Conservation (phyloP, 2,329 filamentous ascomycete species). For the Myriangium duriaei region DNA sequence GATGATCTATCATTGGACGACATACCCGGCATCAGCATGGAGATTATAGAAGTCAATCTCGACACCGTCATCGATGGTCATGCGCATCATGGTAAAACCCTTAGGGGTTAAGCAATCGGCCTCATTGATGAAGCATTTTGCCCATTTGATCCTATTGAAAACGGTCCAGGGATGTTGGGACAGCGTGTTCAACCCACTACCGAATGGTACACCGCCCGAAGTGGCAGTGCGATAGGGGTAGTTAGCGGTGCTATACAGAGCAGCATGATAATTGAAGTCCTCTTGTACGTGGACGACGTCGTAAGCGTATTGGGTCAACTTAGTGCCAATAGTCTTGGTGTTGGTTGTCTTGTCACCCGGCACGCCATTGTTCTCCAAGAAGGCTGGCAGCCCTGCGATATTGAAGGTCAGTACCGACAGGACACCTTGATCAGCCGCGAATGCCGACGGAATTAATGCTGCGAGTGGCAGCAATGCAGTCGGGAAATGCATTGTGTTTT, state of each 20-base stretch:
- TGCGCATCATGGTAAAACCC: constrained; percentile 56
- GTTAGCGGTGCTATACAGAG: constrained; percentile 47
- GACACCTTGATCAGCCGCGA: too few species aligned
- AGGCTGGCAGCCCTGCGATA: constrained; percentile 45
- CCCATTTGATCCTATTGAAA: constrained; percentile 48
- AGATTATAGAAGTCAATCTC: constrained; percentile 55
- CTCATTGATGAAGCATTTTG: constrained; percentile 42
- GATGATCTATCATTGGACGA: too few species aligned
- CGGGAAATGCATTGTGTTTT: too few species aligned
- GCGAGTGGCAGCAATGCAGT: too few species aligned
- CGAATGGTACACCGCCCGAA: constrained; percentile 51
- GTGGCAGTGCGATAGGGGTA: constrained; percentile 51
- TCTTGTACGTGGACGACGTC: constrained; percentile 56
- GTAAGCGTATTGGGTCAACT: constrained; percentile 45
- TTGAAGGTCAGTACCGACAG: constrained; percentile 46
- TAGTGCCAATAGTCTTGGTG: constrained; percentile 42
- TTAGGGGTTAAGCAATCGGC: constrained; percentile 56
- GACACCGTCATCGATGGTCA: constrained; percentile 39
- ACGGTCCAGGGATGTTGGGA: constrained; percentile 46
- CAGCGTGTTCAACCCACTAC: constrained; percentile 52
- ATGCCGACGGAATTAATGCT: too few species aligned
- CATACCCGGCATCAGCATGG: constrained; percentile 56
- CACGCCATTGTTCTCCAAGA: constrained; percentile 48
- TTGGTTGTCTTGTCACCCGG: constrained; percentile 50
- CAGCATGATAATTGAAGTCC: constrained; percentile 57